Evolutionary conservation across 1,139 yeast genomes (phyloP), one percentile per base, ranked within the genome.

Genomic region (Diutina catenulata): DNA sequence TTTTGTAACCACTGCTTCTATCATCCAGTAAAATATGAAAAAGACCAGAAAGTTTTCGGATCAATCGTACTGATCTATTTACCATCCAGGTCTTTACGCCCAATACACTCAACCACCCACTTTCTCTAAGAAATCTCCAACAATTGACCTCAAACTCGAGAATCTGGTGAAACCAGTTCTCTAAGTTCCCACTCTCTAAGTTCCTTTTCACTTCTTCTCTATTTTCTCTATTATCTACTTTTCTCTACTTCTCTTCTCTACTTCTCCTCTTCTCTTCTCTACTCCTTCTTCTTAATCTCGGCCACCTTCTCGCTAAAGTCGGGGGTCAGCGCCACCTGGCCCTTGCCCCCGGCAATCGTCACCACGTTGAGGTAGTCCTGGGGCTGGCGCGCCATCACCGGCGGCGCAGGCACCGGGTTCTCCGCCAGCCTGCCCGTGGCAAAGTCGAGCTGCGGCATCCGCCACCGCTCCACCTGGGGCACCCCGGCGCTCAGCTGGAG

Each of bases 401-500:
- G 35, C 7, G 35, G 35, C 13, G 13, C 14, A 7, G 35, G 19
- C 10, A 31, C 21, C 11, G 35, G 35, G 3, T 31, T 20, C 3
- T 21, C 35, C 22, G n/a, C 21, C n/a, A 26, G 20, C n/a, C n/a
- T n/a, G 11, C 35, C 35, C 19, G 15, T 20, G 14, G 35, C n/a
- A 14, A 31, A 31, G 13, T 21, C 23, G 13, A 31, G 19, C 8
- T 21, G 20, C 11, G 35, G 35, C 10, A 27, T 13, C 6, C 18
- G 3, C 13, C 13, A 13, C 13, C 10, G 29, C 29, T n/a, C n/a
- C n/a, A n/a, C n/a, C n/a, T n/a, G n/a, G n/a, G 29, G 5, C 13
- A 21, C 15, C 3, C 5, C 5, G 11, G 20, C 23, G 9, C 35
- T 25, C 24, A 21, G 25, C 45, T 74, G 79, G 10, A 76, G 49